phyloP scores from a whole-genome alignment of 208 protist species.

The Plasmodiophora brassicae region DNA sequence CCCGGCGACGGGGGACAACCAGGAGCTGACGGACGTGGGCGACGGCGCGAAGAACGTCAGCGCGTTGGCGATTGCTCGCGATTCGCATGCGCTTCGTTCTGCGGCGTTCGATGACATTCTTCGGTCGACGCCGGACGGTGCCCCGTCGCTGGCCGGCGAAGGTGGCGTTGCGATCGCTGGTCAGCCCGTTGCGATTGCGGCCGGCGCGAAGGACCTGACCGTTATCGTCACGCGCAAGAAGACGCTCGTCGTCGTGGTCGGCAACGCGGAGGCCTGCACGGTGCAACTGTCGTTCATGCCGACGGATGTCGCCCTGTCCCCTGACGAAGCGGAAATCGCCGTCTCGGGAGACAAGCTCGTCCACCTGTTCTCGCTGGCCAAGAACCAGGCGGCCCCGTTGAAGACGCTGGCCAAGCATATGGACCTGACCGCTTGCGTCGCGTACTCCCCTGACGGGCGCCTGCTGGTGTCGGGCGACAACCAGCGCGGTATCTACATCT shows the following conservation, averaged over 20 bases:
- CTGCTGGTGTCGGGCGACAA: background rate
- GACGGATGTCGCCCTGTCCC: background rate
- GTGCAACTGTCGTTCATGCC: background rate
- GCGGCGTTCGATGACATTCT: constrained; percentile 25
- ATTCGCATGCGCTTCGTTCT: background rate
- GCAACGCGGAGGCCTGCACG: background rate
- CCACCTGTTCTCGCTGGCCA: background rate
- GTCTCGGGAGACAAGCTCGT: background rate
- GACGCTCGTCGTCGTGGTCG: background rate
- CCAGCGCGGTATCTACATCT: background rate
- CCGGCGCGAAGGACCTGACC: background rate
- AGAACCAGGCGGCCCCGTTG: background rate
- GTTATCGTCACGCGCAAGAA: constrained; percentile 1
- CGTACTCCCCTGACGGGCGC: background rate
- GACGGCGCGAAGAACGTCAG: background rate
- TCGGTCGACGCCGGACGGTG: background rate
- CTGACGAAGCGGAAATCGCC: background rate
- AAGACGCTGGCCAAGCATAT: background rate
- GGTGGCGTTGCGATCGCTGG: background rate
- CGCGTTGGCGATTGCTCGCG: background rate
- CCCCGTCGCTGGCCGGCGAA: background rate
- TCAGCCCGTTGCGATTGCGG: background rate
- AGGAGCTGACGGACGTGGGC: background rate
- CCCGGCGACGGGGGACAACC: background rate
- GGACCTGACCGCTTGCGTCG: background rate